phyloP scores from a whole-genome alignment of 1,139 yeast genomes.

The Debaryomyces singareniensis region DNA sequence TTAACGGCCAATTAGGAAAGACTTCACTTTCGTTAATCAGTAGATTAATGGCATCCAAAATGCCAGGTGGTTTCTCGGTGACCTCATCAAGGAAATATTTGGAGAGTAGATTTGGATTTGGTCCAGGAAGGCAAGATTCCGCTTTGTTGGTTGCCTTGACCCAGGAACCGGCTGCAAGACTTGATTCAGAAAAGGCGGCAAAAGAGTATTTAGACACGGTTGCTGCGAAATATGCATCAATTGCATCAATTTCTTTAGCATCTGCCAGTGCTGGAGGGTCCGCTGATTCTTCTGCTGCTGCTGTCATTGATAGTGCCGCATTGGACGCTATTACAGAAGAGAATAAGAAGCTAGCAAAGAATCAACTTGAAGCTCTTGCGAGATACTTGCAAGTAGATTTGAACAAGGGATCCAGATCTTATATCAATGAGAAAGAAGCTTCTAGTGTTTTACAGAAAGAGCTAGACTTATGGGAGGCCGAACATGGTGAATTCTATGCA shows the following conservation, averaged over 20 bases:
- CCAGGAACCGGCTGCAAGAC: conserved; percentile 85
- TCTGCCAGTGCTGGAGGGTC: conserved; percentile 56
- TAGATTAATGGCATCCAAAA: conserved; percentile 89
- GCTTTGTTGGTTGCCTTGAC: conserved; percentile 78
- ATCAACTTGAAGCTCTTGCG: conserved; percentile 92
- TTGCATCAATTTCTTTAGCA: conserved; percentile 71
- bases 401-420: conserved; percentile 83
- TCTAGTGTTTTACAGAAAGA: conserved; percentile 78
- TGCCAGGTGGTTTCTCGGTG: conserved; percentile 98
- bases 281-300: conserved; percentile 67
- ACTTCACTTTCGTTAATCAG: conserved; percentile 85
- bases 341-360: conserved; percentile 83
- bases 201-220: conserved; percentile 77
- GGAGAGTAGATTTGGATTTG: conserved; percentile 87
- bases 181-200: conserved; percentile 83
- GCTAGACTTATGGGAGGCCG: conserved; percentile 87
- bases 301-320: conserved; percentile 92
- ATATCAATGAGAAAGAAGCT: conserved; percentile 83
- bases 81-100: conserved; percentile 88
- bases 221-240: conserved; percentile 80
- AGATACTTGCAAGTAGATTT: conserved; percentile 90
- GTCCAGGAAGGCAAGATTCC: conserved; percentile 89
- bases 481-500: conserved; percentile 94
- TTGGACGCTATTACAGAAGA: conserved; percentile 91
- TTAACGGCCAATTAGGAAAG: conserved; percentile 85